phyloP scores from a whole-genome alignment of 2,329 filamentous ascomycete genomes.

The Rhynchosporium graminicola region DNA sequence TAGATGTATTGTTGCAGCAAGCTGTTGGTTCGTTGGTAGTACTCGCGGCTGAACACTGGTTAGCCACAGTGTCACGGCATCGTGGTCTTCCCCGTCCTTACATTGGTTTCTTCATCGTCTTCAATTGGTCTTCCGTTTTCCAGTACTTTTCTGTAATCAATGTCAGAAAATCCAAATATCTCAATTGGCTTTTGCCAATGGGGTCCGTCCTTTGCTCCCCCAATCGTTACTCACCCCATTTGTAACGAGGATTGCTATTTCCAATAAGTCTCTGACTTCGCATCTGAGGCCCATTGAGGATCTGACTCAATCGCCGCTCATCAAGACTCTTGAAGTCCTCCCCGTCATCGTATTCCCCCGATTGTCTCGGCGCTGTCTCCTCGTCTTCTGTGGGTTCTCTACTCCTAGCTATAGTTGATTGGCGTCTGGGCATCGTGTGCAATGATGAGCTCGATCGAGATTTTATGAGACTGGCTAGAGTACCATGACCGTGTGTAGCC shows the following conservation, averaged over 20 bases:
- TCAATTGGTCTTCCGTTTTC: conserved; percentile 75
- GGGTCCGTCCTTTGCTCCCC: conserved; percentile 41
- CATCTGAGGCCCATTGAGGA: conserved; percentile 70
- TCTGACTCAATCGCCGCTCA: conserved; percentile 58
- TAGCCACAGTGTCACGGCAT: conserved; percentile 24
- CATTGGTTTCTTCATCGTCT: conserved; percentile 70
- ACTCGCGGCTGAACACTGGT: conserved; percentile 59
- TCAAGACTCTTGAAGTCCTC: conserved; percentile 43
- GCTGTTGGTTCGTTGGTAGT: conserved; percentile 88
- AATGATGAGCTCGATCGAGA: conserved; percentile 37
- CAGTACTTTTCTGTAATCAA: conserved; percentile 69
- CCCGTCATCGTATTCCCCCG: conserved; percentile 26
- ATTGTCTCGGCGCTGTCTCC: conserved; percentile 28
- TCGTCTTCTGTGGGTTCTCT: conserved; percentile 35
- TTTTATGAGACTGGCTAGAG: conserved; percentile 36
- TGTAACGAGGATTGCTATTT: conserved; percentile 81
- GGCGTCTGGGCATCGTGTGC: conserved; percentile 23
- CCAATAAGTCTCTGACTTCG: conserved; percentile 86
- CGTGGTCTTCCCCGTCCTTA: conserved; percentile 41
- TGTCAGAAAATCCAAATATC: conserved; percentile 4
- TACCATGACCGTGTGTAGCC: conserved; percentile 38
- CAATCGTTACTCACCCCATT: conserved; percentile 60
- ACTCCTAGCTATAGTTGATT: conserved; percentile 25
- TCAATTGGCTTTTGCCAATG: not conserved
- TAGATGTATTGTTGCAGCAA: conserved; percentile 91